phyloP scores from a whole-genome alignment of 2,329 filamentous ascomycete species.

The Penicillium sclerotiorum region DNA sequence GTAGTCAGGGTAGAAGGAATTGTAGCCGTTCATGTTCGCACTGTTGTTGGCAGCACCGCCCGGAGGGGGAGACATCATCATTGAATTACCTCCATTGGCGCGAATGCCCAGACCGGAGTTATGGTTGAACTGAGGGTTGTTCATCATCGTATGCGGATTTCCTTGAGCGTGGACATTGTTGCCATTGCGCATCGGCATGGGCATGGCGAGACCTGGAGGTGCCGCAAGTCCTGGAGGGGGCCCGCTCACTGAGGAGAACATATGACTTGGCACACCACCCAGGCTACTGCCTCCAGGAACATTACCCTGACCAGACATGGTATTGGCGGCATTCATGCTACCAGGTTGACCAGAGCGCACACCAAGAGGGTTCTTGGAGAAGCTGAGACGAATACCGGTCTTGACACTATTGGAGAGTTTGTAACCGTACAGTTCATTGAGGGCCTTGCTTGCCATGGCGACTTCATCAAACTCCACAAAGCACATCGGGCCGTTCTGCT shows the following conservation, averaged over 20 bases:
- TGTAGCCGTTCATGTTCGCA: slow-evolving; percentile 38
- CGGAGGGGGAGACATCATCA: slow-evolving; percentile 34
- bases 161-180: slow-evolving; percentile 34
- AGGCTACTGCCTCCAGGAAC: slow-evolving; percentile 60
- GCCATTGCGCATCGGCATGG: slow-evolving; percentile 36
- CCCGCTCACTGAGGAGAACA: slow-evolving; percentile 69
- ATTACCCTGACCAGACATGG: slow-evolving; percentile 54
- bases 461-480: slow-evolving; percentile 98
- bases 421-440: slow-evolving; percentile 86
- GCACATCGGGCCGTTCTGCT: slow-evolving; percentile 96
- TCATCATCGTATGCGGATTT: slow-evolving; percentile 33
- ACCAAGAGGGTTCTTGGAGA: slow-evolving; percentile 95
- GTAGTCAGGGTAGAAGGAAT: slow-evolving; percentile 49
- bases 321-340: slow-evolving; percentile 54
- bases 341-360: slow-evolving; percentile 76
- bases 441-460: slow-evolving; percentile 84
- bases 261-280: slow-evolving; percentile 59
- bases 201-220: slow-evolving; percentile 68
- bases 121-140: slow-evolving; percentile 36
- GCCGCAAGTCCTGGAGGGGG: slow-evolving; percentile 80
- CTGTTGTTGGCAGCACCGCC: slow-evolving; percentile 32
- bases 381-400: slow-evolving; percentile 91
- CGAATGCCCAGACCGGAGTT: slow-evolving; percentile 44
- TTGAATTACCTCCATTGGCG: slow-evolving; percentile 34
- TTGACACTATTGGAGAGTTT: slow-evolving; percentile 89